These are phyloP conservation scores for Boletus speciosus DNA, from an alignment of 768 basidiomycete species.

Conservation along the genomic window DNA sequence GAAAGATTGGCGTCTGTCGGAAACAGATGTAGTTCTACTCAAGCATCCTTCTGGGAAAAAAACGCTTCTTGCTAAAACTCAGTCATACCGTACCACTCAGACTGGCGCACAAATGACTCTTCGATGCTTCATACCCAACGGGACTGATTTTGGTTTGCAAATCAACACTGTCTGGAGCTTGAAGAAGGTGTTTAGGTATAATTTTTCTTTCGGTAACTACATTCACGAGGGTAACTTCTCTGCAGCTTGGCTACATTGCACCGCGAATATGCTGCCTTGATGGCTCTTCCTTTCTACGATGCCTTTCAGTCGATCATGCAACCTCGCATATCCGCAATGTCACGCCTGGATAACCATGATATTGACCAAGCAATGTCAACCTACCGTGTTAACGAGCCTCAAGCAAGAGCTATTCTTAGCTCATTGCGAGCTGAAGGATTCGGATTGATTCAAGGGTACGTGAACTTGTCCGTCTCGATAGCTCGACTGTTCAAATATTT, in stretches of 20 bases:
- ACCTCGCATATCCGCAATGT: conserved; percentile 53
- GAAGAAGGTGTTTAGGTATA: conserved; percentile 77
- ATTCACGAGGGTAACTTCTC: conserved; percentile 4
- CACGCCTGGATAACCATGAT: conserved; percentile 46
- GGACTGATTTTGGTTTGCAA: conserved; percentile 58
- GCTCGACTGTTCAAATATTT: background rate
- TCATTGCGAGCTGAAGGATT: conserved; percentile 75
- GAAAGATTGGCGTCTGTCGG: conserved; percentile 71
- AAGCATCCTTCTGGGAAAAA: conserved; percentile 51
- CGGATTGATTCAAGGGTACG: conserved; percentile 90
- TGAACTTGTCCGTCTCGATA: conserved; percentile 3
- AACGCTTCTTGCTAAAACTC: conserved; percentile 70
- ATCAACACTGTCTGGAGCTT: conserved; percentile 69
- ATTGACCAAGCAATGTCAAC: conserved; percentile 62
- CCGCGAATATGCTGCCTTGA: conserved; percentile 87
- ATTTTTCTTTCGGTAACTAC: background rate
- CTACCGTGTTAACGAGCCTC: conserved; percentile 87
- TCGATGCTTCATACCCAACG: conserved; percentile 46
- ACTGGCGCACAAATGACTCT: conserved; percentile 56
- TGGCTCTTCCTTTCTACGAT: conserved; percentile 81
- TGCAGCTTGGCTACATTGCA: conserved; percentile 83
- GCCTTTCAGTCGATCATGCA: conserved; percentile 65
- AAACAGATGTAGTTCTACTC: conserved; percentile 85
- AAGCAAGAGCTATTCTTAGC: conserved; percentile 83
- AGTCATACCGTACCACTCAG: conserved; percentile 39